Percentiles rank a stretch among this genome's conserved stretches.
Evolutionary conservation across 495 filamentous ascomycete species (phyloP).

Genomic region (Patellaria atrata): DNA sequence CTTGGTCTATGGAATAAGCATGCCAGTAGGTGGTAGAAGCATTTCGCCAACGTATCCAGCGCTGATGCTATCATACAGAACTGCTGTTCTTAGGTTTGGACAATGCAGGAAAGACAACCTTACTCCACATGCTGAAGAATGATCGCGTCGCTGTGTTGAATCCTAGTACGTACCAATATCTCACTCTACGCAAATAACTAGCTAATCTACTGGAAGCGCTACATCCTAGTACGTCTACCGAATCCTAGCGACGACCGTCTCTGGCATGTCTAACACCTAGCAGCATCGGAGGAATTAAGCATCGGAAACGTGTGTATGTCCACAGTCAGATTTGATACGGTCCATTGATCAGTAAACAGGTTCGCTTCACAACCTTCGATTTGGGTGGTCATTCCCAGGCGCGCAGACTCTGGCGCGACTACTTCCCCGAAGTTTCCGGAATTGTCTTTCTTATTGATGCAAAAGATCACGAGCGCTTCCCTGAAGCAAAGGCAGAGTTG

Average conservation of each 20-base stretch:
- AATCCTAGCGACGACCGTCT: no score
- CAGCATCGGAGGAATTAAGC: constrained; percentile 87
- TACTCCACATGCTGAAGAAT: constrained; percentile 74
- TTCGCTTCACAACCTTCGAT: constrained; percentile 97
- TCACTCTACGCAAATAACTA: constrained; percentile 17
- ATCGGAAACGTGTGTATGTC: constrained; percentile 97
- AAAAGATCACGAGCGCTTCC: constrained; percentile 85
- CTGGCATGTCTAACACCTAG: constrained; percentile 7
- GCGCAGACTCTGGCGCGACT: constrained; percentile 94
- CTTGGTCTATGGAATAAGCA: constrained; percentile 94
- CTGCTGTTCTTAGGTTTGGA: constrained; percentile 88
- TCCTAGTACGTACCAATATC: constrained; percentile 35
- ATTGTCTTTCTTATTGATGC: constrained; percentile 98
- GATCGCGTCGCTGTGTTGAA: constrained; percentile 87
- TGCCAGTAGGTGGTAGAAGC: neutral
- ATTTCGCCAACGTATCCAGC: no score
- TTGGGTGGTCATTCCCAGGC: constrained; percentile 96
- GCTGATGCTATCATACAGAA: no score
- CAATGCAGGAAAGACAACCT: constrained; percentile 95
- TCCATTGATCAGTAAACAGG: no score
- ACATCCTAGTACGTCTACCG: constrained; percentile 15
- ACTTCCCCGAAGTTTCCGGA: constrained; percentile 86
- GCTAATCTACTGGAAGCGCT: constrained; percentile 6
- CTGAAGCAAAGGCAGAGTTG: constrained; percentile 90
- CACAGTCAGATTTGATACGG: no score